A percentile compares a stretch with the other conserved stretches of the same genome.
These are phyloP conservation scores for Myriosclerotinia scirpicola DNA, from an alignment of 2,329 filamentous ascomycete species.

Conservation along the genomic window DNA sequence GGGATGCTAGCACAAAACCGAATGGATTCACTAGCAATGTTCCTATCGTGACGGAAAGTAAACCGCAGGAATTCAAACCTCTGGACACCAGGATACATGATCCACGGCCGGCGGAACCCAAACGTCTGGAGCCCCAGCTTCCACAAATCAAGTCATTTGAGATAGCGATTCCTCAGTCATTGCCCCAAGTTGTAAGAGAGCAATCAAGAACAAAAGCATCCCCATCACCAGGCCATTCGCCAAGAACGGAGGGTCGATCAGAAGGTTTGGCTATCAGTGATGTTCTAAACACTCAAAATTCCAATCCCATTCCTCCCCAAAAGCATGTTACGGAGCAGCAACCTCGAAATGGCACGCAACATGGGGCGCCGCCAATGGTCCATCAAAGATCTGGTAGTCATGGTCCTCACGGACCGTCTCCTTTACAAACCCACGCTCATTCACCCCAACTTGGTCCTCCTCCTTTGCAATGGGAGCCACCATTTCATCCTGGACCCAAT, in stretches of 20 bases:
- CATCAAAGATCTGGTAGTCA: slow-evolving; percentile 30
- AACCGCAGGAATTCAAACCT: slow-evolving; percentile 23
- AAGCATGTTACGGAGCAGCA: slow-evolving; percentile 25
- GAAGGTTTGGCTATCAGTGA: slow-evolving; percentile 37
- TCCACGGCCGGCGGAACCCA: slow-evolving; percentile 22
- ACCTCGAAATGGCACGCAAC: slow-evolving; percentile 24
- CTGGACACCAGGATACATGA: slow-evolving; percentile 22
- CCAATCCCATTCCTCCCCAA: slow-evolving; percentile 25
- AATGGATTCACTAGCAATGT: slow-evolving; percentile 13
- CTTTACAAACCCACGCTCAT: slow-evolving; percentile 34
- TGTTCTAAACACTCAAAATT: slow-evolving; percentile 33
- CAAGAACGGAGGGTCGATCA: slow-evolving; percentile 29
- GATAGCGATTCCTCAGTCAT: slow-evolving; percentile 18
- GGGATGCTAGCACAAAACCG: neutral
- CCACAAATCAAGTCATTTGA: slow-evolving; percentile 21
- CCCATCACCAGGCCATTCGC: slow-evolving; percentile 27
- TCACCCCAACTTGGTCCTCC: slow-evolving; percentile 22
- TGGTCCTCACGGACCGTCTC: slow-evolving; percentile 34
- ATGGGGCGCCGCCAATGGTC: slow-evolving; percentile 22
- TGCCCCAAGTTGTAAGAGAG: slow-evolving; percentile 19
- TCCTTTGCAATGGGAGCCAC: slow-evolving; percentile 35
- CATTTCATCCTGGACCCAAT: slow-evolving; percentile 31
- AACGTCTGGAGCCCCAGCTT: slow-evolving; percentile 22
- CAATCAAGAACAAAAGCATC: slow-evolving; percentile 24
- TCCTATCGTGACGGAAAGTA: slow-evolving; percentile 7